Base-by-base conservation (phyloP, 139 green algal genomes). In the Chlorella sorokiniana region DNA sequence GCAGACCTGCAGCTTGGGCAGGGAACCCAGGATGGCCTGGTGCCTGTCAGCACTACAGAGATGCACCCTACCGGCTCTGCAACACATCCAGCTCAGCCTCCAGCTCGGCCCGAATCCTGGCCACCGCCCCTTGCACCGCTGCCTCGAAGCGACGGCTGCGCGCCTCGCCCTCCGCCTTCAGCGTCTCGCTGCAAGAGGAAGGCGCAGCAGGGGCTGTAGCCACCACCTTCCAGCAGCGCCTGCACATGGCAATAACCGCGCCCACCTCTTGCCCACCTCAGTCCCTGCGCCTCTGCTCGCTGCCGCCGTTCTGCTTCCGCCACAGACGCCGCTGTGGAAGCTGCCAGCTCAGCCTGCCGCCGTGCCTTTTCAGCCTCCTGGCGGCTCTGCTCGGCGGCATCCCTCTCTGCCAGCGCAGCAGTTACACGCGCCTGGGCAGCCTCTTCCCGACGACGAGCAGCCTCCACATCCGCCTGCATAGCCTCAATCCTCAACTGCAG, bases 291-390 rank as follows among this genome's bases (percentile, higher is more conserved):
- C 18, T 62, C 70, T 45, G 70, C 70, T 1, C 70, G 70, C 45
- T 77, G 45, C 70, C 63, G 70, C n/a, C 70, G 70, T 44, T 77
- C 70, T 22, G 70, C n/a, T n/a, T 77, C 70, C 16, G 70, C 70
- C 45, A 77, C n/a, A 31, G 70, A 31, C 4, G 44, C 20, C 29
- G 70, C 70, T 8, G 70, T 44, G n/a, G 70, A 77, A 18, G 70
- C 70, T 4, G 31, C 70, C 45, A 64, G 29, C 70, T 77, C 70
- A 0, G 70, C 70, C 70, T 77, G 45, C 70, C 70, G 44, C 44
- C 45, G n/a, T 10, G 31, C n/a, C 29, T 22, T 31, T 11, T 77
- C 70, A 52, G 70, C 44, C 44, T 77, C 70, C 23, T 77, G 45
- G 7, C 70, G 70, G 3, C 25, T 54, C 14, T 10, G 10, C 70